Evolutionary conservation across 1,284 basidiomycete genomes (phyloP), one percentile per base, ranked within the genome.

Genomic region (Athelia psychrophila): DNA sequence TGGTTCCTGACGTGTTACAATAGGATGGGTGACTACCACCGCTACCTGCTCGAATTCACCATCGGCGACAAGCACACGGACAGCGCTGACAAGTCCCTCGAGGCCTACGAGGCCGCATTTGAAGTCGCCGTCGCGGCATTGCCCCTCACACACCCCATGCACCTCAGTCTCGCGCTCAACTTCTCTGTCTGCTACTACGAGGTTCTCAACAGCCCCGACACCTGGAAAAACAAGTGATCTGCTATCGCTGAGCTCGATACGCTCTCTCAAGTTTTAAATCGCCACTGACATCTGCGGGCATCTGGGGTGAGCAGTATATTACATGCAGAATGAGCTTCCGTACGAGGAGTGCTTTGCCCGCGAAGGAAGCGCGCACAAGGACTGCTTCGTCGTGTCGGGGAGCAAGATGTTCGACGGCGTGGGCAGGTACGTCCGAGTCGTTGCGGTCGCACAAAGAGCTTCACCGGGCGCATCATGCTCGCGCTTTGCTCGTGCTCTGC

Each of bases 111-210:
- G 89, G 92, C 93, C 60, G 96, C 96, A 52, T 98, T 95, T 51
- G 95, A 98, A 63, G 95, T 99, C 71, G 96, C 96, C 62, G 89
- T 96, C 62, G 95, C 91, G 50, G 95, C 98, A 78, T 89, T 99
- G 49, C 95, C 96, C 40, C 97, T 96, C 24, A 99, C 96, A 64
- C 97, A 99, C 81, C 96, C 96, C 63, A 99, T 99, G 77, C 95
- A 97, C 70, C 92, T 99, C 59, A 97, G 96, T 76, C 92, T 99
- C 53, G 97, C 96, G 48, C 84, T 99, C 69, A 99, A 99, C 88
- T 99, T 99, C 86, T 98, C 95, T 57, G 96, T 99, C 55, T 99
- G 99, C 84, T 99, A 99, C 88, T 99, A 98, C 80, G 97, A 99
- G 78, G 98, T 99, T 74, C 88, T 99, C 75, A 99, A 99, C 88